These are phyloP conservation scores for Paramecium sonneborni DNA, from an alignment of 73 alveolate genomes.

Conservation along the genomic window DNA sequence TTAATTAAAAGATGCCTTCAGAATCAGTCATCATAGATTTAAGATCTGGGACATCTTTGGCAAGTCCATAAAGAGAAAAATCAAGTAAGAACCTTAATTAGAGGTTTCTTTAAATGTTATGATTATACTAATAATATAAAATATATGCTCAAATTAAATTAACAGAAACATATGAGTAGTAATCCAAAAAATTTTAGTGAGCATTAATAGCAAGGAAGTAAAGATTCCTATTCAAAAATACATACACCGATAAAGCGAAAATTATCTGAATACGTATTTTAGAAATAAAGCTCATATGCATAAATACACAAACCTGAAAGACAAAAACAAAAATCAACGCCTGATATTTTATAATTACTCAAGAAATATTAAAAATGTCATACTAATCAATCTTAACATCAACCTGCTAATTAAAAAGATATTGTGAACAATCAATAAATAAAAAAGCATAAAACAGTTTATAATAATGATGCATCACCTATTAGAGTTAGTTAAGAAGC, in stretches of 20 bases:
- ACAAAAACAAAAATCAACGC: conserved; percentile 3
- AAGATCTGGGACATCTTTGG: background rate
- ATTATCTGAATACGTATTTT: background rate
- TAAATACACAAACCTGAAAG: conserved; percentile 35
- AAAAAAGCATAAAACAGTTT: background rate
- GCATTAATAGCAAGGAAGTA: background rate
- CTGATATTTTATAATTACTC: background rate
- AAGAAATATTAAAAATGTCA: conserved; percentile 17
- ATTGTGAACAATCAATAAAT: background rate
- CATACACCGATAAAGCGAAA: background rate
- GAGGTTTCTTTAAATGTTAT: background rate
- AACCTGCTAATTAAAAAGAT: background rate
- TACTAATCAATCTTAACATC: background rate
- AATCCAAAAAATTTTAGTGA: background rate
- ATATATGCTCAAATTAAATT: background rate
- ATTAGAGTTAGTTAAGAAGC: conserved; percentile 25
- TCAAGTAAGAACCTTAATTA: conserved; percentile 27
- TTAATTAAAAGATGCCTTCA: background rate
- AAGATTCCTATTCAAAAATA: conserved; percentile 11
- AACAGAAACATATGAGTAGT: background rate
- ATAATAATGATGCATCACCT: background rate
- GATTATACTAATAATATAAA: background rate
- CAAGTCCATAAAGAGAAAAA: background rate
- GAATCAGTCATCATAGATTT: background rate
- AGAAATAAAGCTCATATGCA: background rate